phyloP scores from a whole-genome alignment of 2,329 filamentous ascomycete genomes.

The Teratosphaeria gauchensis region DNA sequence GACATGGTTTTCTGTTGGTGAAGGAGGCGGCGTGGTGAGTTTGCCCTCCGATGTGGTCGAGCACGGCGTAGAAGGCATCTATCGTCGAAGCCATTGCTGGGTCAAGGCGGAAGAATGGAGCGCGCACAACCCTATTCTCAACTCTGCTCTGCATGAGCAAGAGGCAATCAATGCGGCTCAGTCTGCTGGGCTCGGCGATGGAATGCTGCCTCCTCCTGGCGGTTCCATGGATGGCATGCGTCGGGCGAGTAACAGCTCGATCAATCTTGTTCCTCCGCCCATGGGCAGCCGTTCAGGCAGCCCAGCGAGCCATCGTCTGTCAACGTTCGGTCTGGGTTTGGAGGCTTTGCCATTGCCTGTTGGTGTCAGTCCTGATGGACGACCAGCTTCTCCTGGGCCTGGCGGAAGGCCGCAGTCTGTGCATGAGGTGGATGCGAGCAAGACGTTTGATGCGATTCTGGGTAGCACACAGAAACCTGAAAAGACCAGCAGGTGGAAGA shows the following conservation, averaged over 20 bases:
- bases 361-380: constrained; percentile 30
- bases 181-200: constrained; percentile 5
- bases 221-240: background rate
- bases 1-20: constrained; percentile 67
- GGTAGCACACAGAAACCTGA: constrained; percentile 17
- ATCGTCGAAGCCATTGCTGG: constrained; percentile 62
- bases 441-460: constrained; percentile 43
- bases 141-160: constrained; percentile 20
- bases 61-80: constrained; percentile 58
- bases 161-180: constrained; percentile 11
- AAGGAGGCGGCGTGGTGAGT: constrained; percentile 51
- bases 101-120: constrained; percentile 53
- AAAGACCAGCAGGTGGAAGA: background rate
- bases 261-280: background rate
- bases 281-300: constrained; percentile 1
- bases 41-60: constrained; percentile 56
- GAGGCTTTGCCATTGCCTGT: constrained; percentile 38
- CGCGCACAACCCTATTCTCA: constrained; percentile 28
- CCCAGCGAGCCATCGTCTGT: constrained; percentile 28
- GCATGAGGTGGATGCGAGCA: constrained; percentile 27
- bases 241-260: background rate
- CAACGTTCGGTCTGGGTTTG: constrained; percentile 36
- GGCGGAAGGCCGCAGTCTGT: constrained; percentile 16
- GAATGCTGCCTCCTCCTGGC: constrained; percentile 4
- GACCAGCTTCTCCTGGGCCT: constrained; percentile 4